Conservation (phyloP, 208 protist genomes). For the Acanthamoeba sp. region DNA sequence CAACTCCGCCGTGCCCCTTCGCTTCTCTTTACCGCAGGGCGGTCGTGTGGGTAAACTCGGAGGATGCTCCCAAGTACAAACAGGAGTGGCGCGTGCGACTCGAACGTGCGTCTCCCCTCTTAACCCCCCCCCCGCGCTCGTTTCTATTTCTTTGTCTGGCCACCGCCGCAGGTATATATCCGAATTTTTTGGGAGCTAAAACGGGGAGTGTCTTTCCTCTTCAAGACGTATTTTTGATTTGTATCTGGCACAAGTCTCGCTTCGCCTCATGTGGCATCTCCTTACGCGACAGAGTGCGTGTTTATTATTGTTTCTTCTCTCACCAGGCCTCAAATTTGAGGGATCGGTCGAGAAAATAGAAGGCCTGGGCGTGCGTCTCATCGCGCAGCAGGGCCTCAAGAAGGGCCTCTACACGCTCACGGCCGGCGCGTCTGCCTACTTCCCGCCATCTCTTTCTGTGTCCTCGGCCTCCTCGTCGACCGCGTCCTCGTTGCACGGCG, state of each 20-base stretch:
- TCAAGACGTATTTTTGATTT: background rate
- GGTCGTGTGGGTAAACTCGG: slow-evolving; percentile 26
- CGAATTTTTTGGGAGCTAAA: too few species aligned
- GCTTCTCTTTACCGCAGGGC: background rate
- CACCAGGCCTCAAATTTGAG: background rate
- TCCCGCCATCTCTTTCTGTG: background rate
- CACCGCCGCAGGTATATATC: background rate
- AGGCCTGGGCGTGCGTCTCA: slow-evolving; percentile 4
- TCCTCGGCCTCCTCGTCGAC: background rate
- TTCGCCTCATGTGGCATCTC: too few species aligned
- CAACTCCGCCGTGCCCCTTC: too few species aligned
- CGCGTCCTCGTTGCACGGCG: background rate
- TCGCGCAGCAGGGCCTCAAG: background rate
- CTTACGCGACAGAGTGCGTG: background rate
- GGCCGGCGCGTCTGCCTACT: background rate
- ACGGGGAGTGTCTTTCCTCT: too few species aligned
- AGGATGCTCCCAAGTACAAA: slow-evolving; percentile 51
- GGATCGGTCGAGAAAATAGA: background rate
- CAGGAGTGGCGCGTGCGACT: slow-evolving; percentile 46
- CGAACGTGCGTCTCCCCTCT: background rate
- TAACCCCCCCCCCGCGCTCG: background rate
- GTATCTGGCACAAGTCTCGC: too few species aligned
- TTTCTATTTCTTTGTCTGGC: background rate
- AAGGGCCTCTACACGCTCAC: background rate
- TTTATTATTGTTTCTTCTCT: background rate